A percentile compares a stretch with the other conserved stretches of the same genome.
Evolutionary conservation across 2,329 filamentous ascomycete species (phyloP).

Genomic region (Penicillium griseofulvum): DNA sequence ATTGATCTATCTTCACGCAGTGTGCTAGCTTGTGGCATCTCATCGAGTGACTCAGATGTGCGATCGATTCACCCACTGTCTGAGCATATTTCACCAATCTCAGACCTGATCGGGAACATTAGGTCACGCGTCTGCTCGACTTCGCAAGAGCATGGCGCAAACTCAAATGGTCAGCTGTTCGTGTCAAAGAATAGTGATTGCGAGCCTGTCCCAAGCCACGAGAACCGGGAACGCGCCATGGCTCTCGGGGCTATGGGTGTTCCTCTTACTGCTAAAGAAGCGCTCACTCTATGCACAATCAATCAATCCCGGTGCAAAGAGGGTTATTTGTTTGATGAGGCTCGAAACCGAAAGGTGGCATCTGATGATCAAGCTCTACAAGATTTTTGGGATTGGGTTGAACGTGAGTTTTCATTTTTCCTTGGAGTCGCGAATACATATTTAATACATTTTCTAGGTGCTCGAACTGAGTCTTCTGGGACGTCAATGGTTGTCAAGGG

Average conservation of each 20-base stretch:
- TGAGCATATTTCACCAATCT: slow-evolving; percentile 27
- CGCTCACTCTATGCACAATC: slow-evolving; percentile 42
- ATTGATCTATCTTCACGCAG: slow-evolving; percentile 40
- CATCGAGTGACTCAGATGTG: slow-evolving; percentile 30
- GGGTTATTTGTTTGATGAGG: slow-evolving; percentile 54
- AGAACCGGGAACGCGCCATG: slow-evolving; percentile 37
- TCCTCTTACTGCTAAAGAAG: slow-evolving; percentile 38
- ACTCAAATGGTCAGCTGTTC: slow-evolving; percentile 7
- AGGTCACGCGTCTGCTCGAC: slow-evolving; percentile 23
- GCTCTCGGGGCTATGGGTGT: slow-evolving; percentile 28
- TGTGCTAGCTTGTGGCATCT: slow-evolving; percentile 31
- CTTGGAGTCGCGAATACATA: neutral
- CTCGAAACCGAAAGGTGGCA: slow-evolving; percentile 55
- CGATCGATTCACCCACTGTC: slow-evolving; percentile 32
- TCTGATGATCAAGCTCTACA: slow-evolving; percentile 56
- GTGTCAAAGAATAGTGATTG: slow-evolving; percentile 4
- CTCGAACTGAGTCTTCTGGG: slow-evolving; percentile 40
- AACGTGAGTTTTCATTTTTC: slow-evolving; percentile 39
- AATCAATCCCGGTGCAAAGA: slow-evolving; percentile 52
- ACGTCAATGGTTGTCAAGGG: slow-evolving; percentile 56
- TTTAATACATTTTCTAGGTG: slow-evolving; percentile 31
- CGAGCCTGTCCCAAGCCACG: slow-evolving; percentile 38
- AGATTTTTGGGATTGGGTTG: slow-evolving; percentile 59
- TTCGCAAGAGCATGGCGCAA: slow-evolving; percentile 9
- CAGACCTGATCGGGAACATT: slow-evolving; percentile 31